phyloP scores from a whole-genome alignment of 768 basidiomycete species.

The Tulasnella sp. region DNA sequence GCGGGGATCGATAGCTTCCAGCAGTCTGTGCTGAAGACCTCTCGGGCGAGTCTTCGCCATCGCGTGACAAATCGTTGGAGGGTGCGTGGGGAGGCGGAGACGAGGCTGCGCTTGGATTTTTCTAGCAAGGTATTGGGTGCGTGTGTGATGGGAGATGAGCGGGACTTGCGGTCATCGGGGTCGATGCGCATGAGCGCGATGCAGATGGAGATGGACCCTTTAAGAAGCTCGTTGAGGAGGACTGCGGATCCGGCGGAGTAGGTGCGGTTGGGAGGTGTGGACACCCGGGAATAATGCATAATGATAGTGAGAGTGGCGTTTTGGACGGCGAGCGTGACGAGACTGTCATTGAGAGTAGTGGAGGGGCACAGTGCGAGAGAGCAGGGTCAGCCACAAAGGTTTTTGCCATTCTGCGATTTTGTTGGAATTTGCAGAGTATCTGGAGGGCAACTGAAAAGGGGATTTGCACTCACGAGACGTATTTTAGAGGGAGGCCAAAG shows the following conservation, averaged over 20 bases:
- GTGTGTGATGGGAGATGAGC: slow-evolving; percentile 19
- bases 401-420: no score
- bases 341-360: slow-evolving; percentile 32
- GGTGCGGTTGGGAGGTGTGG: slow-evolving; percentile 55
- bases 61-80: slow-evolving; percentile 25
- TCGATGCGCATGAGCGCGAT: slow-evolving; percentile 61
- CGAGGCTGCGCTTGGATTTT: slow-evolving; percentile 12
- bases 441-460: slow-evolving; percentile 4
- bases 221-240: slow-evolving; percentile 86
- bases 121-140: slow-evolving; percentile 28
- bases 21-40: slow-evolving; percentile 81
- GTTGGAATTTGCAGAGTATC: slow-evolving; percentile 11
- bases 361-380: no score
- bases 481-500: slow-evolving; percentile 65
- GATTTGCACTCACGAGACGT: slow-evolving; percentile 71
- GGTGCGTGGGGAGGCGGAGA: slow-evolving; percentile 2
- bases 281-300: slow-evolving; percentile 92
- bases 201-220: slow-evolving; percentile 73
- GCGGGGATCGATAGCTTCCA: slow-evolving; percentile 98
- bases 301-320: slow-evolving; percentile 85
- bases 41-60: slow-evolving; percentile 45
- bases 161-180: slow-evolving; percentile 18
- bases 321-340: slow-evolving; percentile 80
- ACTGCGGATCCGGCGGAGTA: slow-evolving; percentile 95
- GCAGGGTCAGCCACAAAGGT: background rate